Conservation (phyloP, 148 eudicot species). For the Cornus florida region DNA sequence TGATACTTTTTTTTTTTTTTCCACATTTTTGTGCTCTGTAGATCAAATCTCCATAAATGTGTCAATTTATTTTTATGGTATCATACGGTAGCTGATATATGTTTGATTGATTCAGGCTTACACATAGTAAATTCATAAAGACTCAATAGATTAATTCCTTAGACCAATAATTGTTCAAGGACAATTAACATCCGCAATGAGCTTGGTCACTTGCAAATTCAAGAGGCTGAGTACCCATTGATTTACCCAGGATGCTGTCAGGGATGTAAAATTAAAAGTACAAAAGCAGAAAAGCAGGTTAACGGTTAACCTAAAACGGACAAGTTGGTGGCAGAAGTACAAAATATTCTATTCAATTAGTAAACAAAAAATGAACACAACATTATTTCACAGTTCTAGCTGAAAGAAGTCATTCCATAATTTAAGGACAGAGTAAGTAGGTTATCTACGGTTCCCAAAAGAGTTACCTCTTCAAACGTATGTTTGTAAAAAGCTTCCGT, state of each 20-base stretch:
- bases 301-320: neutral
- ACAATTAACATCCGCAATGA: neutral
- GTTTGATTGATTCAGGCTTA: neutral
- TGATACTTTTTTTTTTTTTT: neutral
- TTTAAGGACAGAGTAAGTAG: neutral
- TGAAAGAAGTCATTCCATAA: neutral
- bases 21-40: neutral
- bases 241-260: neutral
- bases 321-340: neutral
- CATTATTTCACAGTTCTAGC: neutral
- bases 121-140: neutral
- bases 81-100: neutral
- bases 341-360: neutral
- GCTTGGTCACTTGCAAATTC: neutral
- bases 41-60: neutral
- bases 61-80: no score
- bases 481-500: slow-evolving; percentile 75
- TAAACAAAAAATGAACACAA: neutral
- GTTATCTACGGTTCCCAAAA: neutral
- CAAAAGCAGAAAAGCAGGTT: neutral
- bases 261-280: neutral
- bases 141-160: neutral
- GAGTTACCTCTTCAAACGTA: slow-evolving; percentile 78
- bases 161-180: neutral
- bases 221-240: neutral